A percentile compares a stretch with the other conserved stretches of the same genome.
Evolutionary conservation across 371 early-diverging fungal genomes (phyloP).

Genomic region (Phascolomyces articulosus): DNA sequence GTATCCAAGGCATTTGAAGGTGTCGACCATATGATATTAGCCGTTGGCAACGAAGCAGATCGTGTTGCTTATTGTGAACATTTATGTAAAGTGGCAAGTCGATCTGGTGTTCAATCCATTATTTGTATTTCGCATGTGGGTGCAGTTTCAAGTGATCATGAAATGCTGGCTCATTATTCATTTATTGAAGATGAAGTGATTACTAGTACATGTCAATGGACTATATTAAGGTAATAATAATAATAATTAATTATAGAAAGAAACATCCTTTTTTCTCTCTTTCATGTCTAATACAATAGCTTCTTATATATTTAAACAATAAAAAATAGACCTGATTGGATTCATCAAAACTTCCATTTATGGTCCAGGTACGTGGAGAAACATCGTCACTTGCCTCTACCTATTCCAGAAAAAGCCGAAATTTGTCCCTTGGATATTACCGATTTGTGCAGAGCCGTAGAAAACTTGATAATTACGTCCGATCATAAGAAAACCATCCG

Average conservation of each 20-base stretch:
- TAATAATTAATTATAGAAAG: neutral
- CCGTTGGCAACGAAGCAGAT: slow-evolving; percentile 34
- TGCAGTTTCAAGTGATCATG: slow-evolving; percentile 30
- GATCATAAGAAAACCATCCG: neutral
- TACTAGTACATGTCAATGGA: slow-evolving; percentile 30
- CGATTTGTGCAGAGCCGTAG: slow-evolving; percentile 34
- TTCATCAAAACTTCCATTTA: slow-evolving; percentile 42
- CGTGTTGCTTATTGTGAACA: slow-evolving; percentile 31
- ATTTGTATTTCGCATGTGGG: slow-evolving; percentile 48
- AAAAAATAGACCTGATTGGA: slow-evolving; percentile 49
- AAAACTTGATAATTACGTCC: slow-evolving; percentile 13
- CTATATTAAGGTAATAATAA: slow-evolving; percentile 39
- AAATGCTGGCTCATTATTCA: slow-evolving; percentile 33
- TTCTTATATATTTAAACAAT: too few species aligned
- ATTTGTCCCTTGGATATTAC: slow-evolving; percentile 45
- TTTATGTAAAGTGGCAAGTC: slow-evolving; percentile 31
- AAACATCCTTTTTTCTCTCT: too few species aligned
- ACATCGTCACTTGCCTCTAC: slow-evolving; percentile 21
- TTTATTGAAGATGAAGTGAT: slow-evolving; percentile 44
- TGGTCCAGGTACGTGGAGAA: slow-evolving; percentile 36
- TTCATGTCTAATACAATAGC: too few species aligned
- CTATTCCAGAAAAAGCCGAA: slow-evolving; percentile 24
- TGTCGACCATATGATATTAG: slow-evolving; percentile 39
- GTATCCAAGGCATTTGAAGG: slow-evolving; percentile 39
- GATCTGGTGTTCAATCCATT: slow-evolving; percentile 42